Evolutionary conservation across 805 yeast species (phyloP).

Genomic region (Spathaspora arborariae): DNA sequence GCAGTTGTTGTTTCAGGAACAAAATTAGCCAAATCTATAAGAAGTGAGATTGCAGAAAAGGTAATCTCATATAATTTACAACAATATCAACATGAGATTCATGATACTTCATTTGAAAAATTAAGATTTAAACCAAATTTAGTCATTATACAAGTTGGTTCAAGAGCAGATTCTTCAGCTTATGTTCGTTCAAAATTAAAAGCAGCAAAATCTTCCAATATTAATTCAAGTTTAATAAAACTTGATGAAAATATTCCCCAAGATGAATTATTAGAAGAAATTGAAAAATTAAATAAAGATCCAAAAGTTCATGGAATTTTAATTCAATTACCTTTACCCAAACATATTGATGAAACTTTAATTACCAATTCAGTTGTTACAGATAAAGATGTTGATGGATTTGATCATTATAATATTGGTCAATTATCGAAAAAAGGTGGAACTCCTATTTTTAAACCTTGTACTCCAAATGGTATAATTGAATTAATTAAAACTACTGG

Average conservation of each 20-base stretch:
- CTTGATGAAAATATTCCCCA: slow-evolving; percentile 63
- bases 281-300: slow-evolving; percentile 68
- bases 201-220: slow-evolving; percentile 82
- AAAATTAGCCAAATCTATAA: slow-evolving; percentile 35
- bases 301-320: slow-evolving; percentile 78
- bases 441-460: slow-evolving; percentile 77
- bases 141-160: slow-evolving; percentile 86
- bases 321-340: slow-evolving; percentile 88
- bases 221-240: slow-evolving; percentile 61
- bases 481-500: slow-evolving; percentile 69
- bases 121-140: slow-evolving; percentile 65
- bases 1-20: slow-evolving; percentile 42
- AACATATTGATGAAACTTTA: slow-evolving; percentile 68
- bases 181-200: slow-evolving; percentile 89
- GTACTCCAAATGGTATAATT: slow-evolving; percentile 94
- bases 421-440: slow-evolving; percentile 88
- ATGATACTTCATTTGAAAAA: slow-evolving; percentile 20
- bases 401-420: slow-evolving; percentile 83
- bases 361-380: slow-evolving; percentile 80
- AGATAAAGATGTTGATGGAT: slow-evolving; percentile 93
- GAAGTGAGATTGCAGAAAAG: slow-evolving; percentile 36
- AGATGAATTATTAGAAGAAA: slow-evolving; percentile 52
- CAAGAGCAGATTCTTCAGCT: slow-evolving; percentile 84
- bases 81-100: slow-evolving; percentile 19
- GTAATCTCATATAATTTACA: slow-evolving; percentile 33